Evolutionary conservation across 331 rosid genomes (phyloP).

Genomic region (Cydonia oblonga): DNA sequence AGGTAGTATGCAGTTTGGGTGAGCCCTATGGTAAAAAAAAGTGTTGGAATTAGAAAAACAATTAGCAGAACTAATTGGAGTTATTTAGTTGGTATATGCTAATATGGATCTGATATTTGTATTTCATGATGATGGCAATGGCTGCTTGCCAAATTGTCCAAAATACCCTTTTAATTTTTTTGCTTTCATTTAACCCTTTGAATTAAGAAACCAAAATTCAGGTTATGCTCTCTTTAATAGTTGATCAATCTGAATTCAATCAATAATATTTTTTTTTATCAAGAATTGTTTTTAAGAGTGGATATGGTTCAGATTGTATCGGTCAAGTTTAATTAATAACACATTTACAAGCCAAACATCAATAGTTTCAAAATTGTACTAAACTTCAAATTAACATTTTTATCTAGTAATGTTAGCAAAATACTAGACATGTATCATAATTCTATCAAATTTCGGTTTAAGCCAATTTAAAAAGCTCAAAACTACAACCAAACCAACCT

Average conservation of each 20-base stretch:
- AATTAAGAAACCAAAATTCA: not conserved
- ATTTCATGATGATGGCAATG: not conserved
- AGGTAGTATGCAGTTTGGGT: not conserved
- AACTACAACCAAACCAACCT: not conserved
- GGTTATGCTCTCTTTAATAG: not conserved
- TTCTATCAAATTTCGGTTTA: too few species aligned
- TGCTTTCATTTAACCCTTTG: not conserved
- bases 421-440: too few species aligned
- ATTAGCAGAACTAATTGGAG: not conserved
- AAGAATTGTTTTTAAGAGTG: too few species aligned
- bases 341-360: not conserved
- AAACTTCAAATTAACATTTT: too few species aligned
- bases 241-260: too few species aligned
- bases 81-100: not conserved
- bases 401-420: not conserved
- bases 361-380: too few species aligned
- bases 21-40: not conserved
- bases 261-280: not conserved
- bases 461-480: not conserved
- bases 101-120: not conserved
- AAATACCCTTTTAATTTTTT: not conserved
- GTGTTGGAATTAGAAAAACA: not conserved
- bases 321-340: not conserved
- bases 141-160: not conserved
- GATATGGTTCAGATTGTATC: not conserved